A percentile compares a stretch with the other conserved stretches of the same genome.
Evolutionary conservation across 31 red algal species (phyloP).

Genomic region (Endocladia muricata): DNA sequence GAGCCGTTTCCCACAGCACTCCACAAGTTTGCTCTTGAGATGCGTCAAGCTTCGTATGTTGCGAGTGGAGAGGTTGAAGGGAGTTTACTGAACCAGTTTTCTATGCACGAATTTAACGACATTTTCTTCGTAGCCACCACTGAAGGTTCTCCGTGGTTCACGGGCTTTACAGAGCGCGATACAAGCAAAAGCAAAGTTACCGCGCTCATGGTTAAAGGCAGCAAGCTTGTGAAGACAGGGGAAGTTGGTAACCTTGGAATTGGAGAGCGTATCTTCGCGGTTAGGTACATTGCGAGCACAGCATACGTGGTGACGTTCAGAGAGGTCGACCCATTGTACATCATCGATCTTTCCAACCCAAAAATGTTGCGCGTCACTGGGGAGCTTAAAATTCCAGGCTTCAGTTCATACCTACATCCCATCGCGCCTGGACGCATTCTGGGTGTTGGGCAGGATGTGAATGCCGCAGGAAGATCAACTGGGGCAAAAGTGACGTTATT

Average conservation of each 20-base stretch:
- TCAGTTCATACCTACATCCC: slow-evolving; percentile 69
- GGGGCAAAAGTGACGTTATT: slow-evolving; percentile 66
- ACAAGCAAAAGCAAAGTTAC: slow-evolving; percentile 43
- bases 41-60: slow-evolving; percentile 19
- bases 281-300: slow-evolving; percentile 42
- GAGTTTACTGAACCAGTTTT: slow-evolving; percentile 61
- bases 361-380: slow-evolving; percentile 20
- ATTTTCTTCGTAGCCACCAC: slow-evolving; percentile 64
- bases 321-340: slow-evolving; percentile 57
- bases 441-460: slow-evolving; percentile 64
- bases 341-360: slow-evolving; percentile 50
- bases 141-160: slow-evolving; percentile 53
- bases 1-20: slow-evolving; percentile 31
- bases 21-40: slow-evolving; percentile 48
- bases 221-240: slow-evolving; percentile 24
- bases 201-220: not conserved
- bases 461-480: slow-evolving; percentile 6
- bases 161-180: slow-evolving; percentile 21
- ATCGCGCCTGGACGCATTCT: slow-evolving; percentile 49
- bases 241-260: slow-evolving; percentile 47
- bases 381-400: slow-evolving; percentile 74
- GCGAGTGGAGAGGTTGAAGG: slow-evolving; percentile 46
- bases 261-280: slow-evolving; percentile 67
- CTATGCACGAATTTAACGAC: slow-evolving; percentile 46
- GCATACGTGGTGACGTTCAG: slow-evolving; percentile 73